Conservation (phyloP, 2,329 filamentous ascomycete genomes). For the Aspergillus ochraceoroseus region DNA sequence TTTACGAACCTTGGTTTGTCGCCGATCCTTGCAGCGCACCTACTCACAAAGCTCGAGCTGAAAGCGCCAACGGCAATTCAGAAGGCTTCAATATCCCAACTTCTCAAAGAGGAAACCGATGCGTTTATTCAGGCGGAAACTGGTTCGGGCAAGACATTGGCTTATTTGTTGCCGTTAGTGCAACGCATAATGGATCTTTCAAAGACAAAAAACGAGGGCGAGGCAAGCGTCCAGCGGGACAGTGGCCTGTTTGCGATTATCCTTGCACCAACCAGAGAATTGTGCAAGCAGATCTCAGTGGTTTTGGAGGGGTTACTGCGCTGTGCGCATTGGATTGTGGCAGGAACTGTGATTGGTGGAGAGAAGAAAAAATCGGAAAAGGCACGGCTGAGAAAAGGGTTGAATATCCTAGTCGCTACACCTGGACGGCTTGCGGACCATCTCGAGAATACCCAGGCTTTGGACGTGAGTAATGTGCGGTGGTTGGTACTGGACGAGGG, state of each 20-base stretch:
- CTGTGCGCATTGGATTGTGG: slow-evolving; percentile 91
- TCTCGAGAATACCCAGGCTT: slow-evolving; percentile 80
- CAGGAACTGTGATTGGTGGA: slow-evolving; percentile 72
- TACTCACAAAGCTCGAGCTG: slow-evolving; percentile 78
- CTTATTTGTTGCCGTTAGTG: slow-evolving; percentile 90
- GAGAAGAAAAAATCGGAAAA: slow-evolving; percentile 80
- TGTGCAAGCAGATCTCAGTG: slow-evolving; percentile 87
- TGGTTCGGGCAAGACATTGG: slow-evolving; percentile 92
- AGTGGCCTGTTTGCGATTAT: slow-evolving; percentile 91
- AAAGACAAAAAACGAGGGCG: slow-evolving; percentile 34
- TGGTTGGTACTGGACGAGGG: slow-evolving; percentile 96
- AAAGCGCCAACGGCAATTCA: slow-evolving; percentile 93
- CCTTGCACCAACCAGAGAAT: slow-evolving; percentile 86
- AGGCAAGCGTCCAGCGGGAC: slow-evolving; percentile 64
- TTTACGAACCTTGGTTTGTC: slow-evolving; percentile 85
- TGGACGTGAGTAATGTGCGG: slow-evolving; percentile 81
- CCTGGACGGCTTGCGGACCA: slow-evolving; percentile 89
- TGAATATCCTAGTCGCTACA: slow-evolving; percentile 94
- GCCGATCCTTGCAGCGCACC: slow-evolving; percentile 70
- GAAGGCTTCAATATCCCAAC: slow-evolving; percentile 75
- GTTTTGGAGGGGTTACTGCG: slow-evolving; percentile 80
- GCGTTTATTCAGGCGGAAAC: slow-evolving; percentile 97
- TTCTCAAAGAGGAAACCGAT: slow-evolving; percentile 76
- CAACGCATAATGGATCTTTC: slow-evolving; percentile 78
- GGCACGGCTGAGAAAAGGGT: slow-evolving; percentile 82